Percentiles rank a stretch among this genome's conserved stretches.
phyloP scores from a whole-genome alignment of 2,329 filamentous ascomycete genomes.

The Fusarium fracticaudum region DNA sequence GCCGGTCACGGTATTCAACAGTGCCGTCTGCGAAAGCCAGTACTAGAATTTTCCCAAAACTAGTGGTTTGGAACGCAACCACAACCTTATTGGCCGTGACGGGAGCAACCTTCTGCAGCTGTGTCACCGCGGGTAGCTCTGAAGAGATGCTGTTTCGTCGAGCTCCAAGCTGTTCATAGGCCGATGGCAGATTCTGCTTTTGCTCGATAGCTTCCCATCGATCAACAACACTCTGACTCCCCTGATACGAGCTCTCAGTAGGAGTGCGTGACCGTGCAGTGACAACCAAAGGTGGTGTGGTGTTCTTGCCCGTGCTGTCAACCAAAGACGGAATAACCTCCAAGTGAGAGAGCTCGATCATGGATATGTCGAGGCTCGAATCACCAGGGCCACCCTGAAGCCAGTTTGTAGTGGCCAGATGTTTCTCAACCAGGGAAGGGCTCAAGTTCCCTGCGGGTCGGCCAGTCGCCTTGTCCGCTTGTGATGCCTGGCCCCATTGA shows the following conservation, averaged over 20 bases:
- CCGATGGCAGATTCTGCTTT: conserved; percentile 73
- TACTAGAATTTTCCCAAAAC: conserved; percentile 76
- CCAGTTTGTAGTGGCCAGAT: conserved; percentile 68
- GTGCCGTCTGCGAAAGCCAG: conserved; percentile 83
- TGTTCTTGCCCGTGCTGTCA: conserved; percentile 67
- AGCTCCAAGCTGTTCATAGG: conserved; percentile 77
- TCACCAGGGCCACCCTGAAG: conserved; percentile 58
- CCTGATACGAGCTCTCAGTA: conserved; percentile 66
- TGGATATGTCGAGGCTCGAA: conserved; percentile 57
- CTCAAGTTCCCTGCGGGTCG: conserved; percentile 59
- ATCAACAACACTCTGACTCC: conserved; percentile 78
- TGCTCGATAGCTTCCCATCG: conserved; percentile 83
- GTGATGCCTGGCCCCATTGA: conserved; percentile 69
- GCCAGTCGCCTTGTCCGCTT: conserved; percentile 63
- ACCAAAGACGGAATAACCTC: conserved; percentile 75
- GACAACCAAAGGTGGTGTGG: conserved; percentile 70
- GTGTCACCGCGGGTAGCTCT: conserved; percentile 47
- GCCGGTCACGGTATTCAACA: conserved; percentile 81
- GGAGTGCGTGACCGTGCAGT: conserved; percentile 74
- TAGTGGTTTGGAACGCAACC: conserved; percentile 72
- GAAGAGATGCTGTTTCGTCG: conserved; percentile 64
- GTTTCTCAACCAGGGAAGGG: conserved; percentile 63
- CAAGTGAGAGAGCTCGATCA: conserved; percentile 76
- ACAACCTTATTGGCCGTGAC: conserved; percentile 76
- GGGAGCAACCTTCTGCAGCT: conserved; percentile 73